Percentiles rank a stretch among this genome's conserved stretches.
phyloP scores from a whole-genome alignment of 1,284 basidiomycete genomes.

The Golubevia pallescens region DNA sequence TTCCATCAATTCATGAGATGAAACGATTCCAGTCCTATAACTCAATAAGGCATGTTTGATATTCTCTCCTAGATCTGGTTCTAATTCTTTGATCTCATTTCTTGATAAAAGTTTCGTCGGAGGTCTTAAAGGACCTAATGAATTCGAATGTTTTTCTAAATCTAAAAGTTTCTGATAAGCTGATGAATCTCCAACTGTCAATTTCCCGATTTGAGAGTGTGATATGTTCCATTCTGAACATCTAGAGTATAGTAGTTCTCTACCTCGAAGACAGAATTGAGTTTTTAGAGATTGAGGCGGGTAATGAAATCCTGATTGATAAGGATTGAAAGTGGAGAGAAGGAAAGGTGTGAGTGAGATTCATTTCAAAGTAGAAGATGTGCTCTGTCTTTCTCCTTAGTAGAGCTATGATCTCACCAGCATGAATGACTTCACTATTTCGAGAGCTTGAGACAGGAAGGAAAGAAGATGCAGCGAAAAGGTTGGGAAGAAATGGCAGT shows the following conservation, averaged over 20 bases:
- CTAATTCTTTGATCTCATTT: conserved; percentile 76
- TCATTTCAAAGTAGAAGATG: too few relatives aligned
- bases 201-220: conserved; percentile 78
- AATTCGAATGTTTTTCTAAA: neutral
- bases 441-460: too few relatives aligned
- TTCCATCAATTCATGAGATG: conserved; percentile 79
- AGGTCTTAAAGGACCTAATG: neutral
- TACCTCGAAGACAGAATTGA: conserved; percentile 81
- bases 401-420: conserved; percentile 50
- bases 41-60: conserved; percentile 80
- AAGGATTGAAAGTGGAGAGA: neutral
- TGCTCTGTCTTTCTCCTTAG: neutral
- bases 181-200: conserved; percentile 46
- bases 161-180: neutral
- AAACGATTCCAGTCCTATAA: conserved; percentile 87
- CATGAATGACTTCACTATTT: conserved; percentile 95
- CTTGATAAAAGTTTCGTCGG: conserved; percentile 73
- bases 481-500: conserved; percentile 22
- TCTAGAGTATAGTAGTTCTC: conserved; percentile 81
- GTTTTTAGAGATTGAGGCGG: conserved; percentile 86
- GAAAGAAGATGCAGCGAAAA: too few relatives aligned
- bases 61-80: conserved; percentile 78
- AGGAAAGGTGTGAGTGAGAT: neutral
- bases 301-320: conserved; percentile 69
- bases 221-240: conserved; percentile 76